Evolutionary conservation across 208 protist species (phyloP), one percentile per base, ranked within the genome.

Genomic region (Angomonas desouzai): DNA sequence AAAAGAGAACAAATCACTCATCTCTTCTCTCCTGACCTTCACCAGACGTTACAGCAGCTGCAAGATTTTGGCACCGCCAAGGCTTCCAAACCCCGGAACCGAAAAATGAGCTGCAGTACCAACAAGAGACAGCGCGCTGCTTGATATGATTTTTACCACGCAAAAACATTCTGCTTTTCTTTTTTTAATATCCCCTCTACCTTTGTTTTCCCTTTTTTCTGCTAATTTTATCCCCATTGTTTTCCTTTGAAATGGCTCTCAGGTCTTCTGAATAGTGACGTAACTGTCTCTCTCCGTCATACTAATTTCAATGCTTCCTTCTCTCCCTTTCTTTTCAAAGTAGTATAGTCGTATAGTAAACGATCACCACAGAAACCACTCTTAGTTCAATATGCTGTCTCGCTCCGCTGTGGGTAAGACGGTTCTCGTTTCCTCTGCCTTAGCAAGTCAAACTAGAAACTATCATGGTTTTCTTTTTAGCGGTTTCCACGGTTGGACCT

Each of bases 391-490:
- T 2, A 62, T 62, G 57, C 38, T 49, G 1, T 62, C 57, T 23
- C 30, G 57, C 18, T 22, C 36, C 22, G 4, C 32, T 7, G 4
- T 11, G 18, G n/a, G 2, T 11, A 4, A 4, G 36, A 48, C 4
- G 38, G 28, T 32, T 3, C 36, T 16, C 3, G 36, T 25, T 16
- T 28, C 40, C 59, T 29, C 33, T 1, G 48, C 71, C 16, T 48
- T 74, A 13, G 0, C 55, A 25, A 7, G 55, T 40, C 62, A 76
- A 27, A 38, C 48, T 62, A 68, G 80, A 38, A 40, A 22, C 20
- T 88, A 89, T 59, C 86, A 92, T 61, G 83, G 80, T 33, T 90
- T 90, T 60, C 83, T 89, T 40, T 91, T 91, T 65, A 78, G 78
- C 23, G 72, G 79, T 53, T 87, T 90, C 56, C 78, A 91, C 61